phyloP scores from a whole-genome alignment of 306 rosid genomes.

The Senna tora region DNA sequence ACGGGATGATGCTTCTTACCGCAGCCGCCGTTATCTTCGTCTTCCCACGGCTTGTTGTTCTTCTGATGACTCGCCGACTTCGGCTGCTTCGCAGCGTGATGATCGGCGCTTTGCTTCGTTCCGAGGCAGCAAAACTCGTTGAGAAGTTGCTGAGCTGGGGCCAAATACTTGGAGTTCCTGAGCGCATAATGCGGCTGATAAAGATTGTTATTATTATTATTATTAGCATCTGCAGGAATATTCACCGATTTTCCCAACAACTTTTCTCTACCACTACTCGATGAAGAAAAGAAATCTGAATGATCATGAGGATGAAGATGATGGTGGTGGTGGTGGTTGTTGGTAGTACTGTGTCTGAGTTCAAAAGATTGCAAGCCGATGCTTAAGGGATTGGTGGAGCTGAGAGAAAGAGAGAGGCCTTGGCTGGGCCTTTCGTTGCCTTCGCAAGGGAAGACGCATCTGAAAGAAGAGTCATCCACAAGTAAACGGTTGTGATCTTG shows the following conservation, averaged over 20 bases:
- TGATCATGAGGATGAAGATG: constrained; percentile 9
- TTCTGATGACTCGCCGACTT: constrained; percentile 23
- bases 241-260: constrained; percentile 38
- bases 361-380: constrained; percentile 72
- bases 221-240: constrained; percentile 20
- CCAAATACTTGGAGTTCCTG: constrained; percentile 57
- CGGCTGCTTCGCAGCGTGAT: too few relatives aligned
- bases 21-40: too few relatives aligned
- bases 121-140: constrained; percentile 80
- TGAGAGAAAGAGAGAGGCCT: constrained; percentile 80
- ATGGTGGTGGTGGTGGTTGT: too few relatives aligned
- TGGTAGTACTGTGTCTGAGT: constrained; percentile 60
- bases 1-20: constrained; percentile 53
- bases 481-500: constrained; percentile 45
- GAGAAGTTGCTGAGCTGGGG: constrained; percentile 65
- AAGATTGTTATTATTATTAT: too few relatives aligned
- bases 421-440: constrained; percentile 91
- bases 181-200: constrained; percentile 49
- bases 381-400: constrained; percentile 60
- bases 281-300: constrained; percentile 31
- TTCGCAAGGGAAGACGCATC: constrained; percentile 82
- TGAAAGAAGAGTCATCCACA: constrained; percentile 62
- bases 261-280: constrained; percentile 33
- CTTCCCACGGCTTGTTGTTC: constrained; percentile 56
- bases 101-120: constrained; percentile 38